These are phyloP conservation scores for Penicillium brevicompactum DNA, from an alignment of 2,329 filamentous ascomycete genomes.

Conservation along the genomic window DNA sequence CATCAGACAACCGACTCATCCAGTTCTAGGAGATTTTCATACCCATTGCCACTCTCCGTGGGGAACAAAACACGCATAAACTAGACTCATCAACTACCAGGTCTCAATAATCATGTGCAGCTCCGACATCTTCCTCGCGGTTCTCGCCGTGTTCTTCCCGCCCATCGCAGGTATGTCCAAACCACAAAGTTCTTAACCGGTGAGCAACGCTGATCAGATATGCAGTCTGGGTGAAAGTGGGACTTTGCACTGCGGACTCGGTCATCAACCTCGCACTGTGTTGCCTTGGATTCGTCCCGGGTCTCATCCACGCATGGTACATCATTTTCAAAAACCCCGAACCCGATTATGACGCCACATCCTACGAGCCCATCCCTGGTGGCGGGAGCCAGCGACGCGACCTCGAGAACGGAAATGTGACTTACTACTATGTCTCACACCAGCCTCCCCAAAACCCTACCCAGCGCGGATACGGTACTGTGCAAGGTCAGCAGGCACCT, in stretches of 20 bases:
- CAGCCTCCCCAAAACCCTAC: conserved; percentile 42
- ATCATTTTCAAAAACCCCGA: conserved; percentile 93
- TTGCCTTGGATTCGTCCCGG: conserved; percentile 75
- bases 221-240: conserved; percentile 92
- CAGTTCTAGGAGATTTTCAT: background rate
- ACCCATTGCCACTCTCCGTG: background rate
- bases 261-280: conserved; percentile 95
- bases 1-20: conserved; percentile 7
- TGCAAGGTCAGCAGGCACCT: conserved; percentile 30
- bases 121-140: conserved; percentile 62
- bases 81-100: conserved; percentile 4
- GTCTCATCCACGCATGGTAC: conserved; percentile 95
- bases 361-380: conserved; percentile 67
- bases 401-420: conserved; percentile 55
- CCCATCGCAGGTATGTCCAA: conserved; percentile 55
- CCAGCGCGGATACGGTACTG: conserved; percentile 43
- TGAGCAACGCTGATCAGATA: conserved; percentile 32
- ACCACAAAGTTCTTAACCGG: background rate
- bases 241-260: conserved; percentile 88
- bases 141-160: conserved; percentile 64
- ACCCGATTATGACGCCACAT: conserved; percentile 58
- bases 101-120: conserved; percentile 53
- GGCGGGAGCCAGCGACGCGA: conserved; percentile 48
- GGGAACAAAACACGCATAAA: background rate
- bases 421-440: conserved; percentile 74